Evolutionary conservation across 2,329 filamentous ascomycete genomes (phyloP).

Genomic region (Exophiala viscosa): DNA sequence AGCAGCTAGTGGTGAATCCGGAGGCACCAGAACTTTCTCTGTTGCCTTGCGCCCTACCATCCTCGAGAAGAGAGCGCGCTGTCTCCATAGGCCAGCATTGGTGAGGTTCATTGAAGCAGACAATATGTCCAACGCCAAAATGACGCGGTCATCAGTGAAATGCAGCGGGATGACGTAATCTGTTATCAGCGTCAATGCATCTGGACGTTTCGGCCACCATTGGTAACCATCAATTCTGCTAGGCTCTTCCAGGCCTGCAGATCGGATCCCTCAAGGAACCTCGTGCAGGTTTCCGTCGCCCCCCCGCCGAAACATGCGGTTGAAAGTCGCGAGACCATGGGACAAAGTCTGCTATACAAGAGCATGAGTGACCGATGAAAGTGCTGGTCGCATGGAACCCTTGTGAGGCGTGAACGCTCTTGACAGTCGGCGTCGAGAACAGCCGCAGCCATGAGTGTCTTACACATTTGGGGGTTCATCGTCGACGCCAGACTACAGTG

Average conservation of each 20-base stretch:
- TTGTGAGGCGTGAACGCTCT: neutral
- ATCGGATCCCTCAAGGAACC: neutral
- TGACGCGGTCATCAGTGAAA: no score
- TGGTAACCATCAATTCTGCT: neutral
- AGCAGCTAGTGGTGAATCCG: conserved; percentile 20
- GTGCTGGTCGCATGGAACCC: neutral
- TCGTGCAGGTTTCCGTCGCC: neutral
- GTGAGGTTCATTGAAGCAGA: no score
- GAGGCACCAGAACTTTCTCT: conserved; percentile 14
- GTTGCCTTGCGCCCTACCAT: conserved; percentile 19
- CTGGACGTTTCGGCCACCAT: neutral
- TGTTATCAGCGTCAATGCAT: neutral
- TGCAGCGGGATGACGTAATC: no score
- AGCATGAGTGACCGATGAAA: neutral
- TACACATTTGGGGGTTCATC: neutral
- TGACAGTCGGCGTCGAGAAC: neutral
- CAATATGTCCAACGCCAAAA: no score
- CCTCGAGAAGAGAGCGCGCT: neutral
- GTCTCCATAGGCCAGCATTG: neutral
- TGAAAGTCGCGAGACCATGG: no score
- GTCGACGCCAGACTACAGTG: neutral
- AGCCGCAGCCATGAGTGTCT: neutral
- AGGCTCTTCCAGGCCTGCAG: neutral
- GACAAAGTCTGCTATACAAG: neutral
- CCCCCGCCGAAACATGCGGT: neutral